Base-by-base conservation (phyloP, 306 rosid species). In the Calophaca sinica region DNA sequence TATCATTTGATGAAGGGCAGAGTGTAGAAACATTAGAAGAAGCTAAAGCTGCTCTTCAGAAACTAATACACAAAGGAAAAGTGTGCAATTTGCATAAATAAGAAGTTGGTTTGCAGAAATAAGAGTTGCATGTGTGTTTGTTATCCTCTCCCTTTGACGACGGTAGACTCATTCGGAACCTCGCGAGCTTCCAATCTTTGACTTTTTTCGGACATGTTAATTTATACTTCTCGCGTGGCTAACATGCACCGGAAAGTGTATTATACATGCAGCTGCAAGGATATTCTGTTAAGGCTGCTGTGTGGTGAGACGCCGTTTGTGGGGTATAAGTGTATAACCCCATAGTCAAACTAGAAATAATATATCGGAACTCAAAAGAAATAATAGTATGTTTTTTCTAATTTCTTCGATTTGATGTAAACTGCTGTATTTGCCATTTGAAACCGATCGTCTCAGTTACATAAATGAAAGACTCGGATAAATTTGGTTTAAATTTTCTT, bases 21-120 rank as follows among this genome's bases (percentile, higher is more conserved):
- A 70, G 81, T 42, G 93, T 96, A 28, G 98, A 96, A 84, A 92
- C 99, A 1, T 79, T 96, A 15, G 98, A 92, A 79, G 93, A 96
- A 84, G 99, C 99, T 54, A 96, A 96, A 84, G 87, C 78, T 74
- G 99, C 97, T 77, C 99, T 96, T 68, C 74, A 89, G 93, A 90
- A 89, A 82, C 70, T 92, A 70, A 79, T 92, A 77, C 87, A 89
- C 78, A 90, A 72, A 76, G 97, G 96, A 59, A 86, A 83, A 61
- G 89, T 86, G 28, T 81, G 68, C 83, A 90, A 90, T 72, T 52
- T 90, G 81, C 88, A 94, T 77, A 87, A 86, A 76, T 80, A 76
- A 81, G 54, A 65, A 5, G 44, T 59, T 52, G 81, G 89, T 68
- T 62, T 90, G 81, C 88, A 94, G 80, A 87, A 87, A 76, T 79